These are phyloP conservation scores for Neofusicoccum ribis DNA, from an alignment of 2,329 filamentous ascomycete genomes.

Conservation along the genomic window DNA sequence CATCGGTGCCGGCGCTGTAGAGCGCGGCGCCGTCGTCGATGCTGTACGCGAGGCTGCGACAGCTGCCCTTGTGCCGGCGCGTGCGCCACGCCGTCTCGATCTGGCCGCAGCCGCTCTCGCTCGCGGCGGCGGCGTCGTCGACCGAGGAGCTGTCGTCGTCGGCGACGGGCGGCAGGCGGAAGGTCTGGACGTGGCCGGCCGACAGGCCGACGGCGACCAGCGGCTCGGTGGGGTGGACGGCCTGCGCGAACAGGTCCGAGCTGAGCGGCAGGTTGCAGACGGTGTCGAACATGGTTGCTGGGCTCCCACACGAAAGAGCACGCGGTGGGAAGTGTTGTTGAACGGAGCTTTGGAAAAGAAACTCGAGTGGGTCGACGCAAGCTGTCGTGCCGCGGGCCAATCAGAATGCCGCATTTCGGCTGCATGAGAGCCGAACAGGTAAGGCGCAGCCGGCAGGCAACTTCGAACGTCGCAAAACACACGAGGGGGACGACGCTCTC, in stretches of 20 bases:
- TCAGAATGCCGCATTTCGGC: not conserved
- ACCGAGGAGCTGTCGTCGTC: constrained; percentile 48
- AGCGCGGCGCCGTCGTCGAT: constrained; percentile 75
- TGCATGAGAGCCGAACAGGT: not conserved
- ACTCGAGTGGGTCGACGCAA: not conserved
- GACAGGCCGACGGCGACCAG: constrained; percentile 83
- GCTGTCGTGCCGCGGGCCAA: not conserved
- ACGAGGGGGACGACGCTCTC: too few relatives aligned
- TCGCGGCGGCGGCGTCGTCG: constrained; percentile 49
- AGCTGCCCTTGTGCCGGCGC: constrained; percentile 89
- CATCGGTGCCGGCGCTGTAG: constrained; percentile 63
- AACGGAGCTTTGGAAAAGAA: not conserved
- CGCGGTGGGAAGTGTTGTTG: not conserved
- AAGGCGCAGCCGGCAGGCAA: not conserved
- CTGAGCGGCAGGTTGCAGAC: constrained; percentile 85
- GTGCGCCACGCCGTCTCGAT: constrained; percentile 87
- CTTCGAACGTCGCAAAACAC: not conserved
- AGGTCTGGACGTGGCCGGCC: constrained; percentile 82
- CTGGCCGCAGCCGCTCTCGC: constrained; percentile 66
- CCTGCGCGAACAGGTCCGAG: constrained; percentile 85
- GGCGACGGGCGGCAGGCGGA: constrained; percentile 66
- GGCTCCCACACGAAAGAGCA: too few relatives aligned
- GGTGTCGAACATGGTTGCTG: constrained; percentile 74
- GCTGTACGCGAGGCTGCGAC: constrained; percentile 76
- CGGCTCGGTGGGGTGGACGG: constrained; percentile 79